Evolutionary conservation across 768 basidiomycete species (phyloP), one percentile per base, ranked within the genome.

Genomic region (Gyrodon lividus): DNA sequence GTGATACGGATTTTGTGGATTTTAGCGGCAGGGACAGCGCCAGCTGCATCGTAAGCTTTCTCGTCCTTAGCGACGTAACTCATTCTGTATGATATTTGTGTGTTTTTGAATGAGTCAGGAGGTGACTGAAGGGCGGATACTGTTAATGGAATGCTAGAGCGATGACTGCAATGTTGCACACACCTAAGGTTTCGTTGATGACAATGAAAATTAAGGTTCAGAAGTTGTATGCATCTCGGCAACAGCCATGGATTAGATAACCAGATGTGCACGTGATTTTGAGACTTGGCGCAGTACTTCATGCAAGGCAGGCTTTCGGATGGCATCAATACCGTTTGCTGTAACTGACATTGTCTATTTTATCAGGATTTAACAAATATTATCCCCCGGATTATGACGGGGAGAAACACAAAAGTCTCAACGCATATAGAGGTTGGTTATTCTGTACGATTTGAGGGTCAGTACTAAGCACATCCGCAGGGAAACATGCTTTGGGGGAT

Each of bases 1-100:
- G 97, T 98, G 79, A 99, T 99, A 59, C 97, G 80, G 73, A 98
- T 98, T 83, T 98, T 98, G 85, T 98, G 96, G 72, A 92, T 84
- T 76, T 98, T 95, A 70, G 91, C 88, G 59, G 83, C 77, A 66
- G 89, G 87, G 56, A 93, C 83, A 58, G 88, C 87, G 65, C 92
- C 92, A 43, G 89, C 87, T 55, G 92, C 93, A 62, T 98, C 97
- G 80, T 93, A 94, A 72, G 97, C 94, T 74, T 98, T 94, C 74
- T 94, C 92, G 73, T 87, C 89, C 84, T 93, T 93, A 80, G 92
- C 90, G 91, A 92, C 92, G 89, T 95, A 92, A 90, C 89, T 92
- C 92, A 92, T 92, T 75, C 70, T 87, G 59, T 52, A 65, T 19
- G 35, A 50, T 48, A 49, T 41, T 30, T 23, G 3, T 41, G 40